Percentiles rank a stretch among this genome's conserved stretches.
These are phyloP conservation scores for Hortiboletus campestris DNA, from an alignment of 768 basidiomycete genomes.

Conservation along the genomic window DNA sequence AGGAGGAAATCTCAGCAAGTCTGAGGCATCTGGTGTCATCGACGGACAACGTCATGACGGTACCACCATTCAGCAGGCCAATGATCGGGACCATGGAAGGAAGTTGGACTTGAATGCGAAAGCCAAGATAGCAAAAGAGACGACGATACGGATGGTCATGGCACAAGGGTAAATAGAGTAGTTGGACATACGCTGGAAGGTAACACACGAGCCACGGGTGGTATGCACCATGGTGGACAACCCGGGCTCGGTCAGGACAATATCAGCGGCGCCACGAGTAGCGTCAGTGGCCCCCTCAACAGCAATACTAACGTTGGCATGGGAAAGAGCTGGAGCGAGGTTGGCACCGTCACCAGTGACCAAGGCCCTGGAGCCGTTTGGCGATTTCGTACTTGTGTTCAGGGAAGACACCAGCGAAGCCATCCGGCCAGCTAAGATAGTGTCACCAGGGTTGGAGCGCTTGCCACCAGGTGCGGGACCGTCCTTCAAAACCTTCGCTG, in stretches of 20 bases:
- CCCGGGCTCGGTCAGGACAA: conserved; percentile 97
- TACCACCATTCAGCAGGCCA: conserved; percentile 95
- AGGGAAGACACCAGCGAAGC: conserved; percentile 98
- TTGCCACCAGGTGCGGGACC: conserved; percentile 87
- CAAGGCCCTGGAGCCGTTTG: conserved; percentile 95
- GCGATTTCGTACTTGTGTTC: conserved; percentile 99
- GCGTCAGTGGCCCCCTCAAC: conserved; percentile 99
- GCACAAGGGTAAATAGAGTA: conserved; percentile 97
- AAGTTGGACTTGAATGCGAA: conserved; percentile 98
- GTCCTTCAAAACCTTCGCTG: conserved; percentile 98
- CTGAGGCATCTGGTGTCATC: conserved; percentile 92
- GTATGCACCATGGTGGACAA: conserved; percentile 99
- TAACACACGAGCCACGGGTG: conserved; percentile 96
- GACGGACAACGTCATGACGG: conserved; percentile 98
- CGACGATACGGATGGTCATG: conserved; percentile 98
- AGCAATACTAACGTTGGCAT: conserved; percentile 99
- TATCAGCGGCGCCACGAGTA: conserved; percentile 97
- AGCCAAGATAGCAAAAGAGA: conserved; percentile 93
- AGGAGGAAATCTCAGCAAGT: conserved; percentile 92
- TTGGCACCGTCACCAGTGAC: conserved; percentile 99
- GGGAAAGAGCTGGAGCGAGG: conserved; percentile 94
- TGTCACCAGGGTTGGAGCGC: conserved; percentile 85
- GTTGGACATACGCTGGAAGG: conserved; percentile 99
- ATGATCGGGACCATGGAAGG: conserved; percentile 99
- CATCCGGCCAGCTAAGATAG: conserved; percentile 98